Evolutionary conservation across 257 asterid genomes (phyloP), one percentile per base, ranked within the genome.

Genomic region (Jacaranda copaia): DNA sequence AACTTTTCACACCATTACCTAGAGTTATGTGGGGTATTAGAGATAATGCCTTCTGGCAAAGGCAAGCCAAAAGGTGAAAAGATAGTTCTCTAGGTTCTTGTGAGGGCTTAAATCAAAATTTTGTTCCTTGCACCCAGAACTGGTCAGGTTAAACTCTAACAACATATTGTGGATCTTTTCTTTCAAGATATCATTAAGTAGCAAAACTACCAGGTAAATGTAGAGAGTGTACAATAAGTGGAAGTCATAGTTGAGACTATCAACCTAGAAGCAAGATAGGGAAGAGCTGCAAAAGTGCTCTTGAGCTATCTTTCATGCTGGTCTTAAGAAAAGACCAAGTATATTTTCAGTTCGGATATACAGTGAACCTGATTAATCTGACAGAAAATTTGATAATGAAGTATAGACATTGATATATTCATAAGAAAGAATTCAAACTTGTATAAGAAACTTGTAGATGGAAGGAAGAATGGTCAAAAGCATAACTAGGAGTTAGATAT

Each of bases 91-190:
- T 36, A 51, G 14, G 74, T 35, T 49, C 36, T 14, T 63, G 16
- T 46, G 63, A 46, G 25, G 51, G 48, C 19, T 35, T 15, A 51
- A 51, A 46, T 60, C 39, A 1, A 9, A 20, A 43, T 16, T 60
- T 36, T 74, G 65, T 73, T 48, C 63, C 51, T 35, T 62, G 58
- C 72, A 48, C 48, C 14, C 12, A 35, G 49, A 74, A 57, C 19
- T 71, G 48, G 39, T 71, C 14, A 46, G 56, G 53, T 71, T 74
- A 39, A 73, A 35, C 69, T 57, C 57, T 14, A 25, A 61, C 79
- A 35, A 49, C 51, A 42, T 42, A 25, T 7, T 38, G 42, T 40
- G 20, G 19, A 46, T 38, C 40, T 5, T 63, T 19, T 4, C 11
- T 62, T 48, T 15, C 32, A 36, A 19, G 59, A 40, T 51, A 49